Conservation (phyloP, 257 asterid species). For the Lycium ferocissimum region DNA sequence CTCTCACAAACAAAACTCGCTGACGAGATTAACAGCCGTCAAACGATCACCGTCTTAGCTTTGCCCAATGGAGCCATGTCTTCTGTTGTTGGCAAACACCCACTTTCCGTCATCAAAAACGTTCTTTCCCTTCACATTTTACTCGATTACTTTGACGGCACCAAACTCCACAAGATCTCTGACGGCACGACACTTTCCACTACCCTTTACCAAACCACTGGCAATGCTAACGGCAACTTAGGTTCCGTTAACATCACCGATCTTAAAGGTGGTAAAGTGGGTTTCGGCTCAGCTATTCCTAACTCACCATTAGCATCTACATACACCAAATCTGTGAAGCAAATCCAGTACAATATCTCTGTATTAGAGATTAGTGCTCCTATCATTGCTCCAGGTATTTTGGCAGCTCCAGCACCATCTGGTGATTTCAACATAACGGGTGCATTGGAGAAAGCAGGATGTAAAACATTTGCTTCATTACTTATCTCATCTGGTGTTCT, state of each 20-base stretch:
- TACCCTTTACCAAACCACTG: constrained; percentile 91
- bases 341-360: constrained; percentile 75
- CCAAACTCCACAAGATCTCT: constrained; percentile 84
- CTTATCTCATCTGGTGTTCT: constrained; percentile 63
- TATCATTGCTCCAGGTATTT: constrained; percentile 68
- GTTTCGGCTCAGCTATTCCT: constrained; percentile 81
- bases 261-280: constrained; percentile 83
- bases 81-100: constrained; percentile 62
- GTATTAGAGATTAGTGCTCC: constrained; percentile 76
- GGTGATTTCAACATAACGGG: constrained; percentile 68
- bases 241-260: constrained; percentile 94
- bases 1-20: constrained; percentile 87
- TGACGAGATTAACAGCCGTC: constrained; percentile 95
- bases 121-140: constrained; percentile 75
- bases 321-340: constrained; percentile 63
- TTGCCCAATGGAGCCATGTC: constrained; percentile 77
- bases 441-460: constrained; percentile 80
- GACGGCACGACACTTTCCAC: constrained; percentile 85
- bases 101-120: constrained; percentile 68
- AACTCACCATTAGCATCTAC: constrained; percentile 71
- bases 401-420: constrained; percentile 70
- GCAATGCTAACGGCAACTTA: constrained; percentile 75
- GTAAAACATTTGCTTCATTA: constrained; percentile 77
- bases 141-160: constrained; percentile 84
- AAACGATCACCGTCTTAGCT: constrained; percentile 79